Conservation (phyloP, 352 stramenopile genomes). For the Blastocystis sp. region DNA sequence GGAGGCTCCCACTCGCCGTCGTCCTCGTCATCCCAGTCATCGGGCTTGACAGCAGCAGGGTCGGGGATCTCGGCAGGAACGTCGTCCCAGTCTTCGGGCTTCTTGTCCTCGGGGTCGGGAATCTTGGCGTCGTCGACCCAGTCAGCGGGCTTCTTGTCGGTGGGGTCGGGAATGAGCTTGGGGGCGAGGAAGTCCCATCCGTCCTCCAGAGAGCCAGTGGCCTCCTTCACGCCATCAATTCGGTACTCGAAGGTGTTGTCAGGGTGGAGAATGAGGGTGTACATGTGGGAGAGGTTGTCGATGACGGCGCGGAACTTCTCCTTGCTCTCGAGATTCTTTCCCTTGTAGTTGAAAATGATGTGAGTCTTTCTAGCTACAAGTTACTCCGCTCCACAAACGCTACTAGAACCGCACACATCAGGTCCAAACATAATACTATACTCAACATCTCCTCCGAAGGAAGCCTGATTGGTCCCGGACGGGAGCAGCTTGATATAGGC, state of each 20-base stretch:
- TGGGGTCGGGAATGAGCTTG: constrained; percentile 93
- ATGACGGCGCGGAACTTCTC: constrained; percentile 81
- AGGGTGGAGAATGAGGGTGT: constrained; percentile 90
- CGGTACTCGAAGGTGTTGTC: constrained; percentile 83
- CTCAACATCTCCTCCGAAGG: constrained; percentile 86
- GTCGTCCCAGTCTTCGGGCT: constrained; percentile 92
- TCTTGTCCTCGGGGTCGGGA: constrained; percentile 84
- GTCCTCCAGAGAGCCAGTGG: constrained; percentile 81
- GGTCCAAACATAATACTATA: constrained; percentile 98
- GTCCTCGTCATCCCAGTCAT: constrained; percentile 97
- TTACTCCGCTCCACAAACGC: not conserved
- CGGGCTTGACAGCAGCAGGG: constrained; percentile 88
- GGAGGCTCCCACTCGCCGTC: constrained; percentile 94
- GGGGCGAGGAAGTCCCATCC: constrained; percentile 89
- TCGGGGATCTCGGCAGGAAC: constrained; percentile 90
- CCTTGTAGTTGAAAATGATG: constrained; percentile 94
- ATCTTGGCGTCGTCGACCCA: constrained; percentile 93
- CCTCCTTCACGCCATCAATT: constrained; percentile 89
- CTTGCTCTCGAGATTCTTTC: constrained; percentile 83
- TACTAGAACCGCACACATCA: constrained; percentile 89
- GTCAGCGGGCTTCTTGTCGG: constrained; percentile 88
- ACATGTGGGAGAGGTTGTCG: constrained; percentile 92
- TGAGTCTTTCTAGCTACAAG: constrained; percentile 81
- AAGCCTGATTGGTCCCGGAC: constrained; percentile 79
- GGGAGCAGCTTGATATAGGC: constrained; percentile 98